Evolutionary conservation across 2,329 filamentous ascomycete genomes (phyloP), one percentile per base, ranked within the genome.

Genomic region (Sarocladiaceae sp.): DNA sequence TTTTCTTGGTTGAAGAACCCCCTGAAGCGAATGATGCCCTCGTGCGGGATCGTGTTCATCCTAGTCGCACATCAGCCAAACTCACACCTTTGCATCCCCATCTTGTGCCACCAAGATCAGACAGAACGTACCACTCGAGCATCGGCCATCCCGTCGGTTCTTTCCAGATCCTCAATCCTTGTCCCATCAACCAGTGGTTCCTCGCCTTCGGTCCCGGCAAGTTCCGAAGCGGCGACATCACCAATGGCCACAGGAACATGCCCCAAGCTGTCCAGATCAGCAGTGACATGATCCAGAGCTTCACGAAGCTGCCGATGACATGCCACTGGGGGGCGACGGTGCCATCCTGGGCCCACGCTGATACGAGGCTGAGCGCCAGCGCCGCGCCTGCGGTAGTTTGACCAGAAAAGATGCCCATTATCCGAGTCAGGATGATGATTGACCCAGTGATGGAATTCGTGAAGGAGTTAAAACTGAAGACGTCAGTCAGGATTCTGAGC

Each of bases 21-120:
- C 13, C 80, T 75, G 62, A 87, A 90, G 11, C 84, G 79, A 52
- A 92, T 81, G 17, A 91, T 60, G 2, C 87, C 87, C 7, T 88
- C 70, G 59, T 91, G 83, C 6, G 83, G 82, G 35, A 89, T 70
- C 2, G 72, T 74, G 48, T 79, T 72, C 20, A 79, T 66, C 87
- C 86, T 82, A n/a, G n/a, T n/a, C n/a, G n/a, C n/a, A n/a, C n/a
- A n/a, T n/a, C n/a, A n/a, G n/a, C n/a, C n/a, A n/a, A n/a, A n/a
- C n/a, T n/a, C n/a, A n/a, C n/a, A n/a, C n/a, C n/a, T n/a, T n/a
- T n/a, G n/a, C n/a, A n/a, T n/a, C n/a, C n/a, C n/a, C n/a, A n/a
- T n/a, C n/a, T n/a, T n/a, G n/a, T n/a, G n/a, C n/a, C n/a, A n/a
- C n/a, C n/a, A n/a, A n/a, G n/a, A n/a, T n/a, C n/a, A n/a, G n/a